Base-by-base conservation (phyloP, 108 stramenopile species). In the Skeletonema potamos region DNA sequence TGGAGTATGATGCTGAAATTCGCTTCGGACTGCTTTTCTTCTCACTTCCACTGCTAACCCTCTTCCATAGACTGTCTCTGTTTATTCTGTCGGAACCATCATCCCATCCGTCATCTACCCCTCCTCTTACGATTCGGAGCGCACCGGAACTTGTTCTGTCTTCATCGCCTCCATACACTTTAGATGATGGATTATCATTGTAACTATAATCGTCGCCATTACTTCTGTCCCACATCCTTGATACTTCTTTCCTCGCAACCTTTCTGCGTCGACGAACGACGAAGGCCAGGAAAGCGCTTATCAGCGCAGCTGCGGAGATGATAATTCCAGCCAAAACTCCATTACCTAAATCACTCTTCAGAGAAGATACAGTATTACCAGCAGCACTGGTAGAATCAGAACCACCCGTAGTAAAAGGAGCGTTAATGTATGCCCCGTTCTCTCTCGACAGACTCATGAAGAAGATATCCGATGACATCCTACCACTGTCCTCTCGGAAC, bases 381-480 rank as follows among this genome's bases (percentile, higher is more conserved):
- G 54, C 20, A 12, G 22, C 39, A 67, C 33, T 66, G n/a, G n/a
- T 39, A 22, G 6, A 39, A 6, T 30, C 12, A 22, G 0, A 6
- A 28, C 32, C 27, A 43, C 48, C 44, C n/a, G 54, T 34, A 10
- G 33, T 39, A 32, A 68, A 72, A 7, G 78, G 78, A 29, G 78
- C 78, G 33, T 79, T 72, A 29, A 72, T 56, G 20, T 65, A 58
- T 20, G 51, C 32, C 56, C 78, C 78, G 48, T 72, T 37, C 34
- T 26, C 39, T 29, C 58, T 26, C 0, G 71, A 68, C 1, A 79
- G 54, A 48, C 61, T 72, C 78, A 79, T 79, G 1, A 72, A 28
- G 65, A 79, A 79, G 2, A 79, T 43, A 46, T 79, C 71, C 27
- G 78, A 71, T 30, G 78, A 61, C 55, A 72, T 55, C 6, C 62